Conservation (phyloP, 1,139 yeast species). For the Geotrichum aggregatum region DNA sequence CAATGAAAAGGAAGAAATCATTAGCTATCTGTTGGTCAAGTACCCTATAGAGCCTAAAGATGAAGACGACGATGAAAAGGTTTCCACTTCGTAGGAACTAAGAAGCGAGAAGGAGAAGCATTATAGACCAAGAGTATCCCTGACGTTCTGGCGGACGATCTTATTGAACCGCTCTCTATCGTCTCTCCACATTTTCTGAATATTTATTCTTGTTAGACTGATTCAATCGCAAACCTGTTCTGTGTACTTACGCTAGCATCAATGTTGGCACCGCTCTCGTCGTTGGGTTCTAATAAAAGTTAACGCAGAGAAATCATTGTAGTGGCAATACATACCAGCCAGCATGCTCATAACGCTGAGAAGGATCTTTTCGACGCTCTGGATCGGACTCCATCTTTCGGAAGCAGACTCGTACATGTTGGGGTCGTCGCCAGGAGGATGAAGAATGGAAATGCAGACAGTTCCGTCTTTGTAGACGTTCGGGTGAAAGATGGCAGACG, state of each 20-base stretch:
- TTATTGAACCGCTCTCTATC: constrained; percentile 61
- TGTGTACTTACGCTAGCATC: constrained; percentile 63
- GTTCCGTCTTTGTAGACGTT: constrained; percentile 90
- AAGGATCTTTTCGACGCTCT: constrained; percentile 89
- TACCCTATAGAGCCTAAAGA: constrained; percentile 63
- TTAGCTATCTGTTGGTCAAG: constrained; percentile 62
- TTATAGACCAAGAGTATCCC: constrained; percentile 59
- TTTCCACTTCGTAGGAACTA: constrained; percentile 7
- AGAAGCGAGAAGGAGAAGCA: background rate
- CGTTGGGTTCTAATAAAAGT: constrained; percentile 64
- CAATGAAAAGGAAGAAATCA: constrained; percentile 45
- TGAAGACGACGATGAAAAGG: constrained; percentile 39
- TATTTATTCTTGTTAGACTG: background rate
- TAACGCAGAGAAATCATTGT: background rate
- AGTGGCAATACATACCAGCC: constrained; percentile 41
- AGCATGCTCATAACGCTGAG: constrained; percentile 92
- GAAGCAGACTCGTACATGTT: constrained; percentile 91
- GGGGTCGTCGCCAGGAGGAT: constrained; percentile 96
- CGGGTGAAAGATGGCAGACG: constrained; percentile 85
- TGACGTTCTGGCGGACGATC: constrained; percentile 62
- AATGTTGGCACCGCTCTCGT: constrained; percentile 93
- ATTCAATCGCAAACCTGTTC: background rate
- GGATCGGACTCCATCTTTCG: constrained; percentile 97
- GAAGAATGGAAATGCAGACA: constrained; percentile 91
- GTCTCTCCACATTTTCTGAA: constrained; percentile 66